These are phyloP conservation scores for Plasmodium chabaudi DNA, from an alignment of 169 alveolate genomes.

Conservation along the genomic window DNA sequence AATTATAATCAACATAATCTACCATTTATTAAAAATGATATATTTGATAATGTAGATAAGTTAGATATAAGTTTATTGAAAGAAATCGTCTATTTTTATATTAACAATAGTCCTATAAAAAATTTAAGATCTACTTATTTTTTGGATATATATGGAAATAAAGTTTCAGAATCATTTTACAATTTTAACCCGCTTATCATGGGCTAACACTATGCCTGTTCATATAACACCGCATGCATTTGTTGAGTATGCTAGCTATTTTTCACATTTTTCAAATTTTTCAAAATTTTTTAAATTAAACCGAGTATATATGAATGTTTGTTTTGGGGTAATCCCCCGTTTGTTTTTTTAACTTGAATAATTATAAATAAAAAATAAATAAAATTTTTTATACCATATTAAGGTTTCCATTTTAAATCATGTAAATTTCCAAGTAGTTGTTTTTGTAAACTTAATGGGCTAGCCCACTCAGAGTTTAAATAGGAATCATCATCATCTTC, in stretches of 20 bases:
- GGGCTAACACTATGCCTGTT: background rate
- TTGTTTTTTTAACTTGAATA: background rate
- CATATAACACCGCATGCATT: background rate
- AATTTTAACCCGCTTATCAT: constrained; percentile 14
- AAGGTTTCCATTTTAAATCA: constrained; percentile 71
- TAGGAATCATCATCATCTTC: constrained; percentile 95
- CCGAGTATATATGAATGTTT: background rate
- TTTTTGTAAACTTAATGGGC: constrained; percentile 91
- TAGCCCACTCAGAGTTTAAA: constrained; percentile 95
- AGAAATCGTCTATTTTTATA: constrained; percentile 15
- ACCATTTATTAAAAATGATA: background rate
- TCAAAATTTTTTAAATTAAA: background rate
- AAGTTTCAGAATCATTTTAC: constrained; percentile 15
- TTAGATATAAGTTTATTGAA: constrained; percentile 11
- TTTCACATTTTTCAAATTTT: background rate
- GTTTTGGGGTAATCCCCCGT: background rate
- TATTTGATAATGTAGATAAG: constrained; percentile 29
- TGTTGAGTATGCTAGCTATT: background rate
- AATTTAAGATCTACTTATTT: constrained; percentile 61
- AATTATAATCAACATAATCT: background rate
- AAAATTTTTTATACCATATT: background rate
- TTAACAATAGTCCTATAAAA: background rate
- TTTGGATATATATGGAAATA: constrained; percentile 34
- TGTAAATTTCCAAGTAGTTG: constrained; percentile 84
- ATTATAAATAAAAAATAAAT: background rate